These are phyloP conservation scores for Pterula multifida DNA, from an alignment of 1,284 basidiomycete genomes.

Conservation along the genomic window DNA sequence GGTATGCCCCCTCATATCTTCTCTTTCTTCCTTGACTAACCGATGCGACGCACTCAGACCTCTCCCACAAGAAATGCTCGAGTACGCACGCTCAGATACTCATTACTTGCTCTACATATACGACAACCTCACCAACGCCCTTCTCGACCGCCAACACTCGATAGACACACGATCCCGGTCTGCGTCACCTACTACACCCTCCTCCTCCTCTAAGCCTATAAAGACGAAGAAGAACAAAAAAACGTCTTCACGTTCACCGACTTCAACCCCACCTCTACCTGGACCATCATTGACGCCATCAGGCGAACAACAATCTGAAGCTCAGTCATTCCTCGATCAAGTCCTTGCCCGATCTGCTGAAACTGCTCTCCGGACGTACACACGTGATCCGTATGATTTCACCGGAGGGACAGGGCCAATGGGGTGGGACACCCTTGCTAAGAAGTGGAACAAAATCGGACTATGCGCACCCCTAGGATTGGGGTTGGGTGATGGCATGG, in stretches of 20 bases:
- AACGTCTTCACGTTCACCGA: conserved; percentile 15
- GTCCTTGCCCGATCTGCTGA: conserved; percentile 61
- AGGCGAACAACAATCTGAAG: conserved; percentile 9
- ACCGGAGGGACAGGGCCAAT: conserved; percentile 49
- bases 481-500: conserved; percentile 13
- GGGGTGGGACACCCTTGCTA: conserved; percentile 71
- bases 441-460: conserved; percentile 62
- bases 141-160: conserved; percentile 41
- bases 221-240: conserved; percentile 8
- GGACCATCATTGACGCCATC: conserved; percentile 13
- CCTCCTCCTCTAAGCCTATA: background rate
- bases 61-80: conserved; percentile 78
- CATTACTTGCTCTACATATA: conserved; percentile 92
- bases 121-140: conserved; percentile 82
- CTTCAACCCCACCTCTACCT: conserved; percentile 18
- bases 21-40: background rate
- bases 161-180: conserved; percentile 26
- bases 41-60: conserved; percentile 44
- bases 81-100: conserved; percentile 91
- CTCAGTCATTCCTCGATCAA: conserved; percentile 31
- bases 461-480: background rate
- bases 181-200: conserved; percentile 9
- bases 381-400: conserved; percentile 57
- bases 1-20: conserved; percentile 29
- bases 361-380: conserved; percentile 61